Conservation (phyloP, 2,329 filamentous ascomycete species). For the Trichophyton benhamiae region DNA sequence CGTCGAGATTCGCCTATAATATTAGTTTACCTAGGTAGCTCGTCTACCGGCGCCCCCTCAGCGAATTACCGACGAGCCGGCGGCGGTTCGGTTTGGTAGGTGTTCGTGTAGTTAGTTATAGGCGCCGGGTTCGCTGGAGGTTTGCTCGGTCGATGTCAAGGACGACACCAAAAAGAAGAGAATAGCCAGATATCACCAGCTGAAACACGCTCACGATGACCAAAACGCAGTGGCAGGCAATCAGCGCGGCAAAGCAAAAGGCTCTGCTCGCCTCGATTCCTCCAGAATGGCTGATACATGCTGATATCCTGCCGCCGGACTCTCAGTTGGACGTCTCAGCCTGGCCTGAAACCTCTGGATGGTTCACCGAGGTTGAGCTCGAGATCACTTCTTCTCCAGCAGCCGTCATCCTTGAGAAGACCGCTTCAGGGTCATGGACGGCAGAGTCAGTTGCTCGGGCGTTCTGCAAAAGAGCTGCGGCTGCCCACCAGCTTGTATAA, state of each 20-base stretch:
- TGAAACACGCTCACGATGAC: neutral
- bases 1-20: no score
- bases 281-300: constrained; percentile 27
- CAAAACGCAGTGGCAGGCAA: constrained; percentile 18
- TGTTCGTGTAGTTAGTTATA: no score
- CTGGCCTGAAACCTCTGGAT: constrained; percentile 13
- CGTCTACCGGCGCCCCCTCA: neutral
- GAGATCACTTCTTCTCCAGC: constrained; percentile 12
- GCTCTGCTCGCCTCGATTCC: constrained; percentile 28
- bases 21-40: no score
- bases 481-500: constrained; percentile 24
- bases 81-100: no score
- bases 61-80: neutral
- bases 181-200: no score
- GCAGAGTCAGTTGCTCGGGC: constrained; percentile 13
- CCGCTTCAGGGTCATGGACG: constrained; percentile 14
- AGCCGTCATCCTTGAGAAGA: constrained; percentile 11
- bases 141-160: no score
- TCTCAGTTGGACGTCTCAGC: constrained; percentile 11
- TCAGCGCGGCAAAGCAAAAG: constrained; percentile 30
- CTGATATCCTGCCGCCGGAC: constrained; percentile 9
- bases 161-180: no score
- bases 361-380: constrained; percentile 13
- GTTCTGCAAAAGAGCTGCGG: constrained; percentile 32
- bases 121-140: no score